Evolutionary conservation across 1,139 yeast genomes (phyloP).

Genomic region (Cylindricascospora bacillispora): DNA sequence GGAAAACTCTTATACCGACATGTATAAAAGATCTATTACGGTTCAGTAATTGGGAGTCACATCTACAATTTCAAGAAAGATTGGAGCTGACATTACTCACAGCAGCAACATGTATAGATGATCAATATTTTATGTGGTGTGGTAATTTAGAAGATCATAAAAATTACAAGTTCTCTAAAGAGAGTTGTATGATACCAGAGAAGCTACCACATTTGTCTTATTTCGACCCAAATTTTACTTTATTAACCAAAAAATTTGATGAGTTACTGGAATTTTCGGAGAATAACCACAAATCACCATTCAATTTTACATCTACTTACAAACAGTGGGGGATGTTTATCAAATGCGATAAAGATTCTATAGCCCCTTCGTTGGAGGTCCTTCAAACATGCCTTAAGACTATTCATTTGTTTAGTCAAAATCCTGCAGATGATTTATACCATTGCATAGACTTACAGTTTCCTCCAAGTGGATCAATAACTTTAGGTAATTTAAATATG

Average conservation of each 20-base stretch:
- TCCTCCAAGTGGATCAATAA: slow-evolving; percentile 77
- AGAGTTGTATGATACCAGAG: too few relatives aligned
- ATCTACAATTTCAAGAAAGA: too few relatives aligned
- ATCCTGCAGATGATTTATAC: background rate
- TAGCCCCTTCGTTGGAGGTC: slow-evolving; percentile 10
- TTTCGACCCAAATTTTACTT: background rate
- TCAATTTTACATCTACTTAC: slow-evolving; percentile 2
- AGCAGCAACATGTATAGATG: slow-evolving; percentile 2
- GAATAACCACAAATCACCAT: background rate
- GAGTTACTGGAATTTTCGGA: too few relatives aligned
- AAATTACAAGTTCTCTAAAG: too few relatives aligned
- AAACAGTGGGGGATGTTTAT: slow-evolving; percentile 33
- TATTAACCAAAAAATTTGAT: too few relatives aligned
- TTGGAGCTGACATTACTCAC: slow-evolving; percentile 5
- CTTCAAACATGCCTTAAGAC: slow-evolving; percentile 4
- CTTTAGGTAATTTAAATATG: slow-evolving; percentile 49
- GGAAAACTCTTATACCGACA: too few relatives aligned
- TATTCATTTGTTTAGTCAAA: background rate
- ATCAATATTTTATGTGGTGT: background rate
- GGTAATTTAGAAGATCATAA: background rate
- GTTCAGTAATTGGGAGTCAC: too few relatives aligned
- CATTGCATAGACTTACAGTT: slow-evolving; percentile 30
- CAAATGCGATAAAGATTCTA: slow-evolving; percentile 42
- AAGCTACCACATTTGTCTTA: background rate
- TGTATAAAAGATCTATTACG: too few relatives aligned